Percentiles rank a stretch among this genome's conserved stretches.
phyloP scores from a whole-genome alignment of 805 yeast species.

The Candida ipomoeae region DNA sequence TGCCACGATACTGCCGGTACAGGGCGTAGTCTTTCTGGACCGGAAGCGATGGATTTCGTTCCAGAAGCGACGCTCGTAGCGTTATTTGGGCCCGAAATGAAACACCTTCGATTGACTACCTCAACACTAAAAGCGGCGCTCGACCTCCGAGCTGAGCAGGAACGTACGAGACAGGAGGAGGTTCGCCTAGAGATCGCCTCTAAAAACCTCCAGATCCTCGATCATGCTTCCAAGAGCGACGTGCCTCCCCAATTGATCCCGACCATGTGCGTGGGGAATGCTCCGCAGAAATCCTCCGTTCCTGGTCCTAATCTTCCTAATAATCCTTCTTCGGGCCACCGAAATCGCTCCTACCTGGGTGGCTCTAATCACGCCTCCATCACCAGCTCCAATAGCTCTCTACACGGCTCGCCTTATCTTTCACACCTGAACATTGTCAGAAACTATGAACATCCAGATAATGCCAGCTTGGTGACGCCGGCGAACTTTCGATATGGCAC shows the following conservation, averaged over 20 bases:
- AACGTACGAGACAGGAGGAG: conserved; percentile 75
- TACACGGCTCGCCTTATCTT: conserved; percentile 7
- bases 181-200: conserved; percentile 61
- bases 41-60: background rate
- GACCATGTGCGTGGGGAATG: conserved; percentile 43
- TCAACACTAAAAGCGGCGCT: conserved; percentile 56
- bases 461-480: conserved; percentile 32
- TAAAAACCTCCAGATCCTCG: conserved; percentile 57
- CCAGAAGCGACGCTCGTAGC: conserved; percentile 22
- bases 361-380: background rate
- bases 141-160: conserved; percentile 64
- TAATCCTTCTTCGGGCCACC: background rate
- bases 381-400: conserved; percentile 3
- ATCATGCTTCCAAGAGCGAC: conserved; percentile 54
- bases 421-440: conserved; percentile 6
- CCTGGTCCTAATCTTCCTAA: background rate
- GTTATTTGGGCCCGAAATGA: conserved; percentile 51
- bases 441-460: conserved; percentile 19
- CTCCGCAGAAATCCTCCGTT: conserved; percentile 6
- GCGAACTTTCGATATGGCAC: conserved; percentile 33
- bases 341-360: conserved; percentile 2
- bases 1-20: background rate
- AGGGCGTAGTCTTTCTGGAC: background rate
- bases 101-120: conserved; percentile 54
- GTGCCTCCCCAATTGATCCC: conserved; percentile 67